Evolutionary conservation across 2,329 filamentous ascomycete species (phyloP).

Genomic region (Aspergillus sp.): DNA sequence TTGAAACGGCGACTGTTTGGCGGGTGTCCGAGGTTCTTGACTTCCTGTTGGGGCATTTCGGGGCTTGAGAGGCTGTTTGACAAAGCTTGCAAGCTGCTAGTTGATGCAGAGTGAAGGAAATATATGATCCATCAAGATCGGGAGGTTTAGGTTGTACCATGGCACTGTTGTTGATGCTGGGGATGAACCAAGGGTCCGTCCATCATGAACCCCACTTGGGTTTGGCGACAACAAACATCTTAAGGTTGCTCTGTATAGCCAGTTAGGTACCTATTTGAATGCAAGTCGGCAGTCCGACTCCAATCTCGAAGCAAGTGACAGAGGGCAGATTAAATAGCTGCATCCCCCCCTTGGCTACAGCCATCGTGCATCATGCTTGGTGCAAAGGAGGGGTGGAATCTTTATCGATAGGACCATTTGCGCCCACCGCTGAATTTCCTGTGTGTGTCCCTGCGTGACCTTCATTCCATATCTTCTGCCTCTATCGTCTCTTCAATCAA

Average conservation of each 20-base stretch:
- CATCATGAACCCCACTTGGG: conserved; percentile 17
- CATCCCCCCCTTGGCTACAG: conserved; percentile 3
- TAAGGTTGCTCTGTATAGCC: background rate
- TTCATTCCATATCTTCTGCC: background rate
- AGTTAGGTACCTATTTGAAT: background rate
- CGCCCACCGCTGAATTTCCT: conserved; percentile 15
- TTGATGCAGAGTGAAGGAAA: background rate
- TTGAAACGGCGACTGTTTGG: background rate
- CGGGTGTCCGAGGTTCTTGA: conserved; percentile 13
- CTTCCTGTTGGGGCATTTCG: conserved; percentile 3
- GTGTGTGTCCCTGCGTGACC: conserved; percentile 32
- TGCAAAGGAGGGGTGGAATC: conserved; percentile 27
- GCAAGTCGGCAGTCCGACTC: background rate
- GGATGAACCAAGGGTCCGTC: conserved; percentile 19
- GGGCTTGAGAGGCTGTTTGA: background rate
- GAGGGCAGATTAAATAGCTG: conserved; percentile 2
- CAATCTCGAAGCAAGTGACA: background rate
- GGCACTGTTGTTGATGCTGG: conserved; percentile 3
- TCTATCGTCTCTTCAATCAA: conserved; percentile 5
- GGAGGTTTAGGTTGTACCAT: background rate
- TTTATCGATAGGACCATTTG: conserved; percentile 32
- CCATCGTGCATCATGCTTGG: conserved; percentile 2
- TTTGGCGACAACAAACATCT: conserved; percentile 17
- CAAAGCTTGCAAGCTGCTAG: background rate
- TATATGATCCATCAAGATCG: background rate